phyloP scores from a whole-genome alignment of 2,329 filamentous ascomycete genomes.

The Phyllosticta paracitricarpa region DNA sequence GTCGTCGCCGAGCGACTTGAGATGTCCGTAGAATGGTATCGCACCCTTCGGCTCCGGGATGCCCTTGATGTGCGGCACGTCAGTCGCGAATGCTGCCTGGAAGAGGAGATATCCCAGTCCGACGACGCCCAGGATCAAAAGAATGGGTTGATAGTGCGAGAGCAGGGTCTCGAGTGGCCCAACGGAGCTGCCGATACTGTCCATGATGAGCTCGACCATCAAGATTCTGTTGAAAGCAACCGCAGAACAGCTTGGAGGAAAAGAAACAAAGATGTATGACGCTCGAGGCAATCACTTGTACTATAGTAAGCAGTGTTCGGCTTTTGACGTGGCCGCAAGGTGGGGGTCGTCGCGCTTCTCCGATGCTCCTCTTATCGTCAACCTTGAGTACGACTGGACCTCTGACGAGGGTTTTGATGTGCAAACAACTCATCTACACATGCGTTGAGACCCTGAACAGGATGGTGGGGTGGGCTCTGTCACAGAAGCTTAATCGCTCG shows the following conservation, averaged over 20 bases:
- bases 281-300: not conserved
- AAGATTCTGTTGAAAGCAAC: no score
- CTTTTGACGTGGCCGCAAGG: not conserved
- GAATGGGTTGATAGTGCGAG: constrained; percentile 18
- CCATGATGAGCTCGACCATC: no score
- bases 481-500: no score
- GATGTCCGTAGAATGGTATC: constrained; percentile 3
- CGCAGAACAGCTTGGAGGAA: no score
- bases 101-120: constrained; percentile 14
- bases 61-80: not conserved
- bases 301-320: not conserved
- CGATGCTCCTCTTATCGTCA: not conserved
- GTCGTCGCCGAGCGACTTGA: not conserved
- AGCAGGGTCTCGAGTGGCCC: constrained; percentile 11
- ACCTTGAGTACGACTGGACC: not conserved
- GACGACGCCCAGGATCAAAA: constrained; percentile 2
- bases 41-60: not conserved
- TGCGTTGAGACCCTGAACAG: no score
- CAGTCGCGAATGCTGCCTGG: constrained; percentile 15
- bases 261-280: not conserved
- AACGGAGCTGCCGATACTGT: not conserved
- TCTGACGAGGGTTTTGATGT: no score
- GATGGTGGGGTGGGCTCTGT: no score
- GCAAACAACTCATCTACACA: no score
- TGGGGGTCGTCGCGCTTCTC: not conserved